A percentile compares a stretch with the other conserved stretches of the same genome.
These are phyloP conservation scores for Chaetomium strumarium DNA, from an alignment of 2,329 filamentous ascomycete genomes.

Conservation along the genomic window DNA sequence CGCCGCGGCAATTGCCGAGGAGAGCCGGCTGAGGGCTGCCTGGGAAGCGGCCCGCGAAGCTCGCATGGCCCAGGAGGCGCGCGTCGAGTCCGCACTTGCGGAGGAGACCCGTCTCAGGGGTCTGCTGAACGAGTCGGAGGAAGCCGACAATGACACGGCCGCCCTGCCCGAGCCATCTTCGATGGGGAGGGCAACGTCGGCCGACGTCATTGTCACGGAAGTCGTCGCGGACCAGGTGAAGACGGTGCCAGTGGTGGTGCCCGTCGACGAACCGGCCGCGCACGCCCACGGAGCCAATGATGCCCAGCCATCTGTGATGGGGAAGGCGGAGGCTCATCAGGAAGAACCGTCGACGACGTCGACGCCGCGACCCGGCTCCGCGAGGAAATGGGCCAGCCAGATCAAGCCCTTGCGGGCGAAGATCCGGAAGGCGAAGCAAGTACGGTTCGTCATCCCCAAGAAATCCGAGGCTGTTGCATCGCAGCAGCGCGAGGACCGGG, in stretches of 20 bases:
- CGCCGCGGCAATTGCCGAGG: slow-evolving; percentile 5
- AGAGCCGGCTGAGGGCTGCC: slow-evolving; percentile 1
- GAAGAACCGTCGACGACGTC: neutral
- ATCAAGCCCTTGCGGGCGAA: neutral
- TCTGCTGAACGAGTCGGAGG: neutral
- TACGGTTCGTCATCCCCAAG: neutral
- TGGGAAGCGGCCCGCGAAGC: neutral
- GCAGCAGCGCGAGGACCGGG: neutral
- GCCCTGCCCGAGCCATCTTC: too few relatives aligned
- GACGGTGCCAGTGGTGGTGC: too few relatives aligned
- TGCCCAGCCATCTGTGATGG: neutral
- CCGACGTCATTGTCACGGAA: too few relatives aligned
- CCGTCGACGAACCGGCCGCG: too few relatives aligned
- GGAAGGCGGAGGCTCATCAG: neutral
- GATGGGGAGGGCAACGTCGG: too few relatives aligned
- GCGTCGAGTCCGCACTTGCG: slow-evolving; percentile 2
- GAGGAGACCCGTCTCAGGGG: slow-evolving; percentile 7
- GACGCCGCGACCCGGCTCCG: neutral
- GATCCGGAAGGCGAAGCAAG: neutral
- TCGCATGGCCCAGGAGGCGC: neutral
- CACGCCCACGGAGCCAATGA: neutral
- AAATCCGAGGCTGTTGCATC: slow-evolving; percentile 4
- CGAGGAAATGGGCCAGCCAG: too few relatives aligned
- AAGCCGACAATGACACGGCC: too few relatives aligned
- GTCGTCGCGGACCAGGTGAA: too few relatives aligned